phyloP scores from a whole-genome alignment of 257 asterid species.

The Gentiana dahurica region DNA sequence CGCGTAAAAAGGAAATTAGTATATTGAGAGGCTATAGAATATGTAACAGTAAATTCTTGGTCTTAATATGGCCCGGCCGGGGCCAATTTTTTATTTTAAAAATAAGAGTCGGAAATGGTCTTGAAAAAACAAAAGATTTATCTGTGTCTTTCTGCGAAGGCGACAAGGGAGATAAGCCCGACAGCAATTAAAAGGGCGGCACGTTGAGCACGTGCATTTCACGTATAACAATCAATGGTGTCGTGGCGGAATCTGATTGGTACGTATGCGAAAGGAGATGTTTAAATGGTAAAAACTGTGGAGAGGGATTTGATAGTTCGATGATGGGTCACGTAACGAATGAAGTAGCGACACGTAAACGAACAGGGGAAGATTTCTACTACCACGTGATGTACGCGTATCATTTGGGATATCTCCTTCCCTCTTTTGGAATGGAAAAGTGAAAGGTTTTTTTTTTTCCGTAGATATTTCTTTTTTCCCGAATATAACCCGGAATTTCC shows the following conservation, averaged over 20 bases:
- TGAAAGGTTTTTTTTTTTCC: background rate
- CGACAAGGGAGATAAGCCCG: too few relatives aligned
- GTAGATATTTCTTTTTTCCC: too few relatives aligned
- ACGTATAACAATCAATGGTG: background rate
- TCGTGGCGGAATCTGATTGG: conserved; percentile 29
- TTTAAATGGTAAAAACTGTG: background rate
- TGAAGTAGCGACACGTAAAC: conserved; percentile 25
- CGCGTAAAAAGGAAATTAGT: conserved; percentile 1
- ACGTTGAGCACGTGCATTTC: conserved; percentile 10
- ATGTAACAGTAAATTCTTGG: background rate
- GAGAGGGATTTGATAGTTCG: background rate
- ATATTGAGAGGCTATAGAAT: background rate
- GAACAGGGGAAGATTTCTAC: conserved; percentile 29
- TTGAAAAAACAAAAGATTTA: background rate
- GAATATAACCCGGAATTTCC: background rate
- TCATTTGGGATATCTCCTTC: conserved; percentile 14
- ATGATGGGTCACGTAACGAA: conserved; percentile 9
- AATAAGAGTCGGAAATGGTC: background rate
- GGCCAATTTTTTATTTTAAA: too few relatives aligned
- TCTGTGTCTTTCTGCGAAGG: too few relatives aligned
- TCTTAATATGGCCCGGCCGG: conserved; percentile 1
- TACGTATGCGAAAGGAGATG: background rate
- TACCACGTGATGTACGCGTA: conserved; percentile 58
- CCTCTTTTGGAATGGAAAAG: too few relatives aligned
- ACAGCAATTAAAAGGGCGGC: conserved; percentile 14